Evolutionary conservation across 164 flowering plant species (phyloP).

Genomic region (Echeveria elegans): DNA sequence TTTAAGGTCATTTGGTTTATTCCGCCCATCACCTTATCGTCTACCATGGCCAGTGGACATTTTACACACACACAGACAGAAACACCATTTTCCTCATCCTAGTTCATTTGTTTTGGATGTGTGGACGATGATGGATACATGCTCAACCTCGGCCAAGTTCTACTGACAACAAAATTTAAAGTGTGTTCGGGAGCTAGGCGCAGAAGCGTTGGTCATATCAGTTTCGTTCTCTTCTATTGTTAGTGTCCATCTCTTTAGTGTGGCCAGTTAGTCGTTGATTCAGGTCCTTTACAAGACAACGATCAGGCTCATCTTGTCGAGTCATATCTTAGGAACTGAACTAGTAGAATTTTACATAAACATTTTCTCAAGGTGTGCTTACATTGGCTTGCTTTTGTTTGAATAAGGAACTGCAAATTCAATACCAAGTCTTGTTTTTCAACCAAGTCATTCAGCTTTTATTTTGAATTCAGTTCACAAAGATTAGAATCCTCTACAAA

Average conservation of each 20-base stretch:
- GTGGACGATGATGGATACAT: slow-evolving; percentile 4
- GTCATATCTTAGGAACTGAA: background rate
- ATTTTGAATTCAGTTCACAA: too few relatives aligned
- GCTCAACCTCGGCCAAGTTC: slow-evolving; percentile 89
- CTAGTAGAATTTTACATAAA: too few relatives aligned
- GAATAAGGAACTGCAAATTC: too few relatives aligned
- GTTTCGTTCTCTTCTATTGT: background rate
- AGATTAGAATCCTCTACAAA: too few relatives aligned
- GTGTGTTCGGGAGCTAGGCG: slow-evolving; percentile 32
- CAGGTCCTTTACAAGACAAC: background rate
- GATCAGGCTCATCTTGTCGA: background rate
- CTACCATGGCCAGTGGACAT: slow-evolving; percentile 51
- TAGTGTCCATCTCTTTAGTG: background rate
- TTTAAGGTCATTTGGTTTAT: background rate
- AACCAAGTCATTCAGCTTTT: too few relatives aligned
- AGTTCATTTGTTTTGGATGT: slow-evolving; percentile 5
- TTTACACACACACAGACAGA: slow-evolving; percentile 34
- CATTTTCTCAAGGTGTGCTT: too few relatives aligned
- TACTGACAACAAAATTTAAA: slow-evolving; percentile 15
- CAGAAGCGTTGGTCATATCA: slow-evolving; percentile 43
- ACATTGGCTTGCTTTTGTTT: too few relatives aligned
- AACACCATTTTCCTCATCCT: slow-evolving; percentile 9
- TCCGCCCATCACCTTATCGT: background rate
- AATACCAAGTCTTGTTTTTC: too few relatives aligned
- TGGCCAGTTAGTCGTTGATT: background rate